Percentiles rank a stretch among this genome's conserved stretches.
Conservation (phyloP, 495 filamentous ascomycete genomes). For the Apodospora peruviana region DNA sequence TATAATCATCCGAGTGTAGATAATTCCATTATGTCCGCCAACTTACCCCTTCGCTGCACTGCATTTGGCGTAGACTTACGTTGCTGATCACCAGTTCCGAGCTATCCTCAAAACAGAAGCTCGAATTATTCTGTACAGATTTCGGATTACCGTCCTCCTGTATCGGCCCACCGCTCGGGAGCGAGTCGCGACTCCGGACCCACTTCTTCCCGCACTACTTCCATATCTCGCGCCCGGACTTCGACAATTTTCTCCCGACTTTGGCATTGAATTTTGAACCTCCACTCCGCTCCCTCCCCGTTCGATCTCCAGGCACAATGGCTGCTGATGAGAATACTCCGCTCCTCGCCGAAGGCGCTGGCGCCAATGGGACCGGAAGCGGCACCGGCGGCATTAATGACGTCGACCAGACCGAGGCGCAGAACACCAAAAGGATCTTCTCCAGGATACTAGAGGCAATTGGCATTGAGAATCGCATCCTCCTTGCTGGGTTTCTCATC, state of each 20-base stretch:
- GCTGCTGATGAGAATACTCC: background rate
- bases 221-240: background rate
- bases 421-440: background rate
- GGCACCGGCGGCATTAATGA: background rate
- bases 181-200: background rate
- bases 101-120: background rate
- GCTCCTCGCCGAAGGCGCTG: background rate
- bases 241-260: background rate
- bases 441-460: background rate
- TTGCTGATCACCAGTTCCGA: too few species aligned
- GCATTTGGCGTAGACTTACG: too few species aligned
- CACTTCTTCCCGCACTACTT: background rate
- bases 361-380: background rate
- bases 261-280: too few species aligned
- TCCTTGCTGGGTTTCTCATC: conserved; percentile 50
- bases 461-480: conserved; percentile 34
- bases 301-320: background rate
- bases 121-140: too few species aligned
- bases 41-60: too few species aligned
- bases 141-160: background rate
- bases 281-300: too few species aligned
- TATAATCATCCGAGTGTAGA: too few species aligned
- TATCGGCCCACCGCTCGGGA: background rate
- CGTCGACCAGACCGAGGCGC: background rate
- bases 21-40: too few species aligned